Evolutionary conservation across 2,329 filamentous ascomycete genomes (phyloP), one percentile per base, ranked within the genome.

Genomic region (Colletotrichum limetticola): DNA sequence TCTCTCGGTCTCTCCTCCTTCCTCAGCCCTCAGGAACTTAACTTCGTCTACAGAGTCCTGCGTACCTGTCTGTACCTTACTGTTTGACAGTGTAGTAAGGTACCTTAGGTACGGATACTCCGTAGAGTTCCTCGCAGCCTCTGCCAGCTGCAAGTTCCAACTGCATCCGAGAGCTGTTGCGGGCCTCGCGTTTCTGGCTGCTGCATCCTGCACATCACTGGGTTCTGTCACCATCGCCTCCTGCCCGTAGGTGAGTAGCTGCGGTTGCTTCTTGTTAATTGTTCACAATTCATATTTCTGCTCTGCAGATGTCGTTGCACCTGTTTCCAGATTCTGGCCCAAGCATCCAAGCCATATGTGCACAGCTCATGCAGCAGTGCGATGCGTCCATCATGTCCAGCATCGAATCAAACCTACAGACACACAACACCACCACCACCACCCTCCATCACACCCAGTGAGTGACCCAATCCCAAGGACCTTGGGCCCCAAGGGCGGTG

Each of bases 191-290:
- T n/a, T 32, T 19, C 42, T 62, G 59, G 24, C 22, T 49, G 49
- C 61, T 37, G 46, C 30, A 55, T 37, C 24, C 60, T 62, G 60
- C 60, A 62, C 28, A 52, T 24, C 60, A 53, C 60, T 53, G 60
- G 46, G 26, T 53, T 32, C 42, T 12, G n/a, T 63, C 46, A 53
- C 46, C 32, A 19, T 46, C n/a, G 46, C 35, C 56, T 37, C 19
- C 55, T n/a, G 28, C 35, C 24, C 8, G 8, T n/a, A 4, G 42
- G 19, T 4, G 37, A 42, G 6, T 19, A 42, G 5, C 35, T 19
- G 24, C 37, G 7, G 24, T 8, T 24, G 11, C 14, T 24, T 9
- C 22, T 35, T 16, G 35, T 1, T 42, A 42, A 14, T 1, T 19
- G 26, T 30, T 32, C 32, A 12, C 32, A 12, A 3, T 32, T 28